Percentiles rank a stretch among this genome's conserved stretches.
Evolutionary conservation across 768 basidiomycete genomes (phyloP).

Genomic region (Trichaptum fuscoviolaceum): DNA sequence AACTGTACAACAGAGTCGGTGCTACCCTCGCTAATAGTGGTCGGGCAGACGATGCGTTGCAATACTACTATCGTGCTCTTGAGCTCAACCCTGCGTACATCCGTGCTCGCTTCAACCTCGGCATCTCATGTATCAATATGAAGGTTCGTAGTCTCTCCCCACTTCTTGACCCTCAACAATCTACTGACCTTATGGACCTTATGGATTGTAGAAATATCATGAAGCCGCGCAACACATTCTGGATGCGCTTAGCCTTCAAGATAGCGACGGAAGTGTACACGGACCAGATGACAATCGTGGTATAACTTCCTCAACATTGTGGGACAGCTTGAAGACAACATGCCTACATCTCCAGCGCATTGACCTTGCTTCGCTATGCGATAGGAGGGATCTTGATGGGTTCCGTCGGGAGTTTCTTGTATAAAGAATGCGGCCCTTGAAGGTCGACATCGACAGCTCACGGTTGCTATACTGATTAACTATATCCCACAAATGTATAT

Average conservation of each 20-base stretch:
- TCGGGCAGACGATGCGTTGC: constrained; percentile 69
- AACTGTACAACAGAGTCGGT: constrained; percentile 89
- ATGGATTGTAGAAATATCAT: constrained; percentile 57
- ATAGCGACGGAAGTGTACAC: constrained; percentile 64
- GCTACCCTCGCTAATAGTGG: constrained; percentile 93
- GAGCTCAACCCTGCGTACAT: constrained; percentile 88
- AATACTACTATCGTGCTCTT: constrained; percentile 82
- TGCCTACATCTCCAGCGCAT: constrained; percentile 75
- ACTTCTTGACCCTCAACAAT: constrained; percentile 5
- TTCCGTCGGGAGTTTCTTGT: constrained; percentile 10
- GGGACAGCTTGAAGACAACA: constrained; percentile 84
- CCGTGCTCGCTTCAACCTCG: constrained; percentile 83
- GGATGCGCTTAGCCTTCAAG: constrained; percentile 86
- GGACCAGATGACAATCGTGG: constrained; percentile 55
- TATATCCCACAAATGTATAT: too few species aligned
- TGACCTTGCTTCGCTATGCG: constrained; percentile 74
- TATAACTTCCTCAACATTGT: constrained; percentile 71
- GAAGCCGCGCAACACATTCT: constrained; percentile 85
- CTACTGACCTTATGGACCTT: too few species aligned
- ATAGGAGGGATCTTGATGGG: constrained; percentile 64
- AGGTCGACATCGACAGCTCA: neutral
- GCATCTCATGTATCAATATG: constrained; percentile 88
- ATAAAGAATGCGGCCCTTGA: neutral
- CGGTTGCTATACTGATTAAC: too few species aligned
- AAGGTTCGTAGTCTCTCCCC: constrained; percentile 42